A percentile compares a stretch with the other conserved stretches of the same genome.
These are phyloP conservation scores for Pulveroboletus sp. DNA, from an alignment of 768 basidiomycete species.

Conservation along the genomic window DNA sequence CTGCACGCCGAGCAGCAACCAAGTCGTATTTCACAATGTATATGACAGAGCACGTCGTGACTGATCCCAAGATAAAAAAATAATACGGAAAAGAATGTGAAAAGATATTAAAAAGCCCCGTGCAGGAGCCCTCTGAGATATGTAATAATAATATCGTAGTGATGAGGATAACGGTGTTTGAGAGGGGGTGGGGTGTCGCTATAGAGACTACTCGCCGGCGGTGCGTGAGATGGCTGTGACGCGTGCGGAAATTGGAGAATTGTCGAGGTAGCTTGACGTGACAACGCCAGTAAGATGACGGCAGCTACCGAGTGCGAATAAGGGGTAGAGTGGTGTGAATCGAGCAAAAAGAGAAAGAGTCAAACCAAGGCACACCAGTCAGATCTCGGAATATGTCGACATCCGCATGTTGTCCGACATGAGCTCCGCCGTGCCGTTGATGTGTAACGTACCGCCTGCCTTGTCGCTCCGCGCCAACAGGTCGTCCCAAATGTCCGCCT, in stretches of 20 bases:
- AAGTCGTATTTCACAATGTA: background rate
- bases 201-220: slow-evolving; percentile 9
- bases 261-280: slow-evolving; percentile 1
- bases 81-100: background rate
- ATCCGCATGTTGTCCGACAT: slow-evolving; percentile 42
- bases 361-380: background rate
- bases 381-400: slow-evolving; percentile 29
- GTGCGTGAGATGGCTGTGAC: slow-evolving; percentile 6
- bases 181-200: slow-evolving; percentile 2
- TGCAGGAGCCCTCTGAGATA: background rate
- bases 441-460: slow-evolving; percentile 71
- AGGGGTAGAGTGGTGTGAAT: background rate
- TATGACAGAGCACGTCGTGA: background rate
- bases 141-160: slow-evolving; percentile 5
- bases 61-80: background rate
- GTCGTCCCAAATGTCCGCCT: slow-evolving; percentile 68
- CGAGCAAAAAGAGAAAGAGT: background rate
- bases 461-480: slow-evolving; percentile 59
- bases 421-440: slow-evolving; percentile 37
- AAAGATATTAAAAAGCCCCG: slow-evolving; percentile 8
- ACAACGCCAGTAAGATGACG: background rate
- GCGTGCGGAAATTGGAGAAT: slow-evolving; percentile 2
- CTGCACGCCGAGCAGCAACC: background rate
- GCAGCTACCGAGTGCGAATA: background rate
- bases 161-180: background rate